These are phyloP conservation scores for Phallus indusiatus DNA, from an alignment of 768 basidiomycete species.

Conservation along the genomic window DNA sequence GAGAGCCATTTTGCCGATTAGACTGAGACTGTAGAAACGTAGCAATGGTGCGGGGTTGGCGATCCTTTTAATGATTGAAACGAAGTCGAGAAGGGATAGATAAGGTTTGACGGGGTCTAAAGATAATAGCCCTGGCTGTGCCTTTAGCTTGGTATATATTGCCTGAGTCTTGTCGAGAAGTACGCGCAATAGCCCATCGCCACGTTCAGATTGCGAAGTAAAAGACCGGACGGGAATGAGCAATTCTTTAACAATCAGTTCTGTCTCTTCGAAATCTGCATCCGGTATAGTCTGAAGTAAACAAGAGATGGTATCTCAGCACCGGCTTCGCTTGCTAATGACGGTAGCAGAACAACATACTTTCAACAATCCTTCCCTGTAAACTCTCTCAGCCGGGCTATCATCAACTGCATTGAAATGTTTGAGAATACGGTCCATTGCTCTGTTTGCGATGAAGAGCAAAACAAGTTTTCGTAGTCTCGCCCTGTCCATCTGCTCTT, in stretches of 20 bases:
- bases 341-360: slow-evolving; percentile 25
- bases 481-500: slow-evolving; percentile 56
- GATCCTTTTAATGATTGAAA: slow-evolving; percentile 33
- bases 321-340: neutral
- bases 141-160: slow-evolving; percentile 19
- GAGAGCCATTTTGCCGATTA: slow-evolving; percentile 37
- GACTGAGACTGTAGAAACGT: slow-evolving; percentile 36
- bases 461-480: slow-evolving; percentile 50
- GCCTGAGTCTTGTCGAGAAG: slow-evolving; percentile 29
- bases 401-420: slow-evolving; percentile 30
- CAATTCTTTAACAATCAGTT: slow-evolving; percentile 40
- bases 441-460: slow-evolving; percentile 46
- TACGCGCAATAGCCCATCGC: slow-evolving; percentile 30
- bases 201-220: slow-evolving; percentile 21
- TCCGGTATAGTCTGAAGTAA: slow-evolving; percentile 35
- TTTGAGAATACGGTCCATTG: slow-evolving; percentile 30
- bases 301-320: neutral
- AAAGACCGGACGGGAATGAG: slow-evolving; percentile 42
- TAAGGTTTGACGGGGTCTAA: slow-evolving; percentile 33
- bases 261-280: slow-evolving; percentile 27
- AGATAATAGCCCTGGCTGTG: slow-evolving; percentile 10
- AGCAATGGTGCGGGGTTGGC: slow-evolving; percentile 38
- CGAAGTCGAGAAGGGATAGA: slow-evolving; percentile 35
- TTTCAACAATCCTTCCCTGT: slow-evolving; percentile 39
- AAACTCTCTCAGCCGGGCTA: slow-evolving; percentile 36